Conservation (phyloP, 371 early-diverging fungal species). For the Mucor piriformis region DNA sequence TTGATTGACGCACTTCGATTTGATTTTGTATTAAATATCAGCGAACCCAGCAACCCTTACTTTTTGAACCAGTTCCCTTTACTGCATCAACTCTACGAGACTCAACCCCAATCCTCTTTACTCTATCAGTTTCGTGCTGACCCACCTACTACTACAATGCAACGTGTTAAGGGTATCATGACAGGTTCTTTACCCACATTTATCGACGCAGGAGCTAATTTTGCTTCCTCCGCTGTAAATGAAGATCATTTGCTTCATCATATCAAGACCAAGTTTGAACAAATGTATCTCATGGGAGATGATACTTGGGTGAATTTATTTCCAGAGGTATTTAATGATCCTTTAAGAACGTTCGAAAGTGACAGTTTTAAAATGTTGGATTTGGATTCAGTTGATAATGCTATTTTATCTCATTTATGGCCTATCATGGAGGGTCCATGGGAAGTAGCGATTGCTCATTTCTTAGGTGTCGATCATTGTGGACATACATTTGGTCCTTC, state of each 20-base stretch:
- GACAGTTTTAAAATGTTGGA: conserved; percentile 93
- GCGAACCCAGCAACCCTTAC: conserved; percentile 33
- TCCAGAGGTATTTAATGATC: conserved; percentile 61
- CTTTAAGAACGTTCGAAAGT: conserved; percentile 69
- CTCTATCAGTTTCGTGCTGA: conserved; percentile 89
- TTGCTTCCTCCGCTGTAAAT: conserved; percentile 78
- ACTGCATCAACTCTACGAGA: conserved; percentile 53
- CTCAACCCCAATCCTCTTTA: conserved; percentile 66
- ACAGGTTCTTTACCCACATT: conserved; percentile 92
- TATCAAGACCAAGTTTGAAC: conserved; percentile 45
- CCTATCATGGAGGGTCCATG: conserved; percentile 55
- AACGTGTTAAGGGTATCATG: conserved; percentile 91
- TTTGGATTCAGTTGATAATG: conserved; percentile 92
- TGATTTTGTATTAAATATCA: conserved; percentile 59
- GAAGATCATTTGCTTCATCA: conserved; percentile 86
- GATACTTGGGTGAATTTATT: conserved; percentile 94
- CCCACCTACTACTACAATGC: conserved; percentile 97
- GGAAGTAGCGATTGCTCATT: conserved; percentile 88
- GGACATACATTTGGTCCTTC: conserved; percentile 93
- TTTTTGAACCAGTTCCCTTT: conserved; percentile 82
- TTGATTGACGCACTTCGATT: conserved; percentile 92
- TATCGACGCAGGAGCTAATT: conserved; percentile 93
- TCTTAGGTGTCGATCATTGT: conserved; percentile 96
- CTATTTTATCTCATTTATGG: conserved; percentile 70
- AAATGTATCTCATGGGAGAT: conserved; percentile 81